Base-by-base conservation (phyloP, 2,329 filamentous ascomycete species). In the Thielaviopsis cerberus region DNA sequence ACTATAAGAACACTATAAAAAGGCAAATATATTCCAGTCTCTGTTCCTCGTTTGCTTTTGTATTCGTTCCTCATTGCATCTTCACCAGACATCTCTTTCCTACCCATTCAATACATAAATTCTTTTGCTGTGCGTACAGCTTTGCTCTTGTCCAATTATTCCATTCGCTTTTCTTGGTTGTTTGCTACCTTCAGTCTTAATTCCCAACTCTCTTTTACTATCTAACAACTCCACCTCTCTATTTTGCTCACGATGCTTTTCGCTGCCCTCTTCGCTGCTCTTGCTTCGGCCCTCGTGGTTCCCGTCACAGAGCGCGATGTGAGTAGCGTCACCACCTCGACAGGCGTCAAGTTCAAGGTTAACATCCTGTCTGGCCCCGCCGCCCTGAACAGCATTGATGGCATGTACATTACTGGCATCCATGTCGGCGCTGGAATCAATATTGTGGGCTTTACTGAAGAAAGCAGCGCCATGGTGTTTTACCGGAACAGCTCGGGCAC, bases 401-500 rank as follows among this genome's bases (percentile, higher is more conserved):
- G 69, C 63, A 69, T 64, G 60, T 67, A 67, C 53, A 57, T 77
- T 25, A 65, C 67, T 51, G 70, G 68, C 53, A 71, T 73, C 48
- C 74, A 76, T 64, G 67, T 67, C 6, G 73, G 73, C 37, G 71
- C 74, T 0, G 73, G 70, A 1, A 59, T 67, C 54, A 48, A 48
- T n/a, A 48, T 48, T 48, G 41, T n/a, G 17, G 8, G 41, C n/a
- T 48, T 48, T n/a, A 22, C 41, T n/a, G 8, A n/a, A 7, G n/a
- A 48, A n/a, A 7, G 22, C n/a, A 2, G 4, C 2, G 41, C 41
- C 20, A 48, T 48, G 41, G 63, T 72, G 59, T 78, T 77, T 64
- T 78, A 77, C 69, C 66, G 73, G 59, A 78, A 78, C 63, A 74
- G 72, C 63, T 75, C 74, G 13, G 67, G 67, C 13, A 59, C 64